Evolutionary conservation across 163 green algal species (phyloP).

Genomic region (Chlorella variabilis): DNA sequence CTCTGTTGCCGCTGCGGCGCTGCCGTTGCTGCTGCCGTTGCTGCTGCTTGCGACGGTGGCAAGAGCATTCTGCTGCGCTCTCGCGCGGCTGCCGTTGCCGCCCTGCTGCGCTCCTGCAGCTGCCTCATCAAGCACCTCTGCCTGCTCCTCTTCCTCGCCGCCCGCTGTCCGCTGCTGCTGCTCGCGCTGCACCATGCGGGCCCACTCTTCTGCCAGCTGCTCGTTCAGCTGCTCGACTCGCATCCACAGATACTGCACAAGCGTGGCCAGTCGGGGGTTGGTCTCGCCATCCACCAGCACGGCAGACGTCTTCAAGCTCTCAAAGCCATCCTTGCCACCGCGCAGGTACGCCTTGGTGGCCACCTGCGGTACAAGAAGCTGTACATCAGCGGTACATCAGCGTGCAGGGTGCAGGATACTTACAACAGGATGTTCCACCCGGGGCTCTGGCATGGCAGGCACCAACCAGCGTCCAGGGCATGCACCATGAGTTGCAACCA

Average conservation of each 20-base stretch:
- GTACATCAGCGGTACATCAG: neutral
- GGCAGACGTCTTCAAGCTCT: constrained; percentile 48
- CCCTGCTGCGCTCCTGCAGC: neutral
- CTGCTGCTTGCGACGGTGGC: neutral
- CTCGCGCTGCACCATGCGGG: constrained; percentile 15
- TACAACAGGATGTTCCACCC: too few species aligned
- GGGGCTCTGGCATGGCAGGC: too few species aligned
- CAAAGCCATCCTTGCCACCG: constrained; percentile 81
- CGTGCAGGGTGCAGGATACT: neutral
- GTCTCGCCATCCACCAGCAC: constrained; percentile 37
- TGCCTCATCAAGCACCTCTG: neutral
- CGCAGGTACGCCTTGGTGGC: constrained; percentile 77
- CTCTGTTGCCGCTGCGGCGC: neutral
- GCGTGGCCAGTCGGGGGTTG: constrained; percentile 42
- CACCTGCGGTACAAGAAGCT: constrained; percentile 31
- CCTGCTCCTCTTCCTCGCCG: neutral
- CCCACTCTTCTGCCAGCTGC: constrained; percentile 1
- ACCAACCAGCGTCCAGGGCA: too few species aligned
- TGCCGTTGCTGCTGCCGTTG: neutral
- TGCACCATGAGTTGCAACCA: too few species aligned
- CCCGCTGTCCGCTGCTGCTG: neutral
- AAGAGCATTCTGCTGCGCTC: neutral
- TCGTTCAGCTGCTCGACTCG: constrained; percentile 48
- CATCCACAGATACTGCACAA: constrained; percentile 48
- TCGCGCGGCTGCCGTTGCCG: neutral